Evolutionary conservation across 306 rosid genomes (phyloP).

Genomic region (Senna tora): DNA sequence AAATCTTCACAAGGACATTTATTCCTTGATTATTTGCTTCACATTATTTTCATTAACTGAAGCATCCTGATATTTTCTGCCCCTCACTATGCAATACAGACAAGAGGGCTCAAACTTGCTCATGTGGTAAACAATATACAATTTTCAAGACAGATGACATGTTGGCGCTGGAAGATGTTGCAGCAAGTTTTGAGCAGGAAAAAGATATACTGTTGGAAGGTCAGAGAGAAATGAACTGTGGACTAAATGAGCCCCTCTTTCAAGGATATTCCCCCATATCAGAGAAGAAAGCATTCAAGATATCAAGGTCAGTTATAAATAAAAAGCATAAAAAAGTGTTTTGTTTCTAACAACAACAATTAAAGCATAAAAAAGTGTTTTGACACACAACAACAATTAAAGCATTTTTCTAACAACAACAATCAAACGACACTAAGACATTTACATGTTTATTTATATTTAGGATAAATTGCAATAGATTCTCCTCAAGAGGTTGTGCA

Average conservation of each 20-base stretch:
- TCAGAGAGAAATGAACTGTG: conserved; percentile 12
- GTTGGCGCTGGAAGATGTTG: conserved; percentile 42
- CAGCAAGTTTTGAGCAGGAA: conserved; percentile 36
- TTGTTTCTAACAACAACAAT: too few relatives aligned
- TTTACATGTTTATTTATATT: too few relatives aligned
- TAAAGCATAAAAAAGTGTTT: too few relatives aligned
- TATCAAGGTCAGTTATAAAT: conserved; percentile 23
- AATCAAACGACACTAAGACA: too few relatives aligned
- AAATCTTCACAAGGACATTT: too few relatives aligned
- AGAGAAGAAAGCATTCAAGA: conserved; percentile 31
- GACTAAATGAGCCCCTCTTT: neutral
- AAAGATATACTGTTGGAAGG: conserved; percentile 14
- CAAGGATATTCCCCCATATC: conserved; percentile 18
- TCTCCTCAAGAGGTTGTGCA: too few relatives aligned
- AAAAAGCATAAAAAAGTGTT: neutral
- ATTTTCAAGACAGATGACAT: conserved; percentile 37
- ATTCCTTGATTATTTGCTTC: neutral
- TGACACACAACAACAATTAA: too few relatives aligned
- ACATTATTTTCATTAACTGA: conserved; percentile 1
- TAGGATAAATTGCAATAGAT: too few relatives aligned
- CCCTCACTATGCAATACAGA: conserved; percentile 23
- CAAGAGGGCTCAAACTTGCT: conserved; percentile 31
- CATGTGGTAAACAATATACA: conserved; percentile 37
- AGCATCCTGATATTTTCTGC: neutral
- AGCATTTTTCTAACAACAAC: too few relatives aligned